Evolutionary conservation across 352 stramenopile genomes (phyloP), one percentile per base, ranked within the genome.

Genomic region (Globisporangium solare): DNA sequence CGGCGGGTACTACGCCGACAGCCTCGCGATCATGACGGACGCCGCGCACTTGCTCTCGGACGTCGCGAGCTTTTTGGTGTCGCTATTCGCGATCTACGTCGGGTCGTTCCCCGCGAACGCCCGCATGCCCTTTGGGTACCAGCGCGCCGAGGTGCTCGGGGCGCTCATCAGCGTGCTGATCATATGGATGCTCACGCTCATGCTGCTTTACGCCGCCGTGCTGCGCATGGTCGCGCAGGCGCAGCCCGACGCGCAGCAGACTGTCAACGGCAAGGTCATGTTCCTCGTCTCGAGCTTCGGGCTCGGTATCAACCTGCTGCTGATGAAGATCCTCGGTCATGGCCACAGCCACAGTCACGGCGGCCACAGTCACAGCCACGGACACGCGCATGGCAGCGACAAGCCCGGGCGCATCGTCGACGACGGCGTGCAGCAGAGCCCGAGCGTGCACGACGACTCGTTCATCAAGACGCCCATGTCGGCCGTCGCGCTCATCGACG

Each of bases 201-300:
- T 73, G 6, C 76, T 99, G 31, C 67, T 98, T 3, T 90, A 88
- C 31, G 91, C 97, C 52, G 97, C 96, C 0, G 61, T 99, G 47
- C 51, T 71, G 45, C 80, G 97, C 17, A 78, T 97, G 27, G 72
- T 96, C 51, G 64, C 72, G 17, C 61, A 74, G 8, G 52, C 72
- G 42, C 37, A 79, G 35, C 60, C 59, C 1, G 61, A 79, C 39
- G 71, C 67, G 0, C 70, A 74, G 40, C 58, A 83, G 46, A 64
- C 67, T 24, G 91, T 98, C 6, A 82, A 99, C 68, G 97, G 97
- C 53, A 86, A 91, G 49, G 58, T 98, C 50, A 99, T 99, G 97
- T 95, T 94, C 61, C 63, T 89, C 11, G 89, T 99, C 21, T 93
- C 96, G 5, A 66, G 79, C 39, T 90, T 98, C 63, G 97, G 96